phyloP scores from a whole-genome alignment of 2,329 filamentous ascomycete genomes.

The Fusarium sp. region DNA sequence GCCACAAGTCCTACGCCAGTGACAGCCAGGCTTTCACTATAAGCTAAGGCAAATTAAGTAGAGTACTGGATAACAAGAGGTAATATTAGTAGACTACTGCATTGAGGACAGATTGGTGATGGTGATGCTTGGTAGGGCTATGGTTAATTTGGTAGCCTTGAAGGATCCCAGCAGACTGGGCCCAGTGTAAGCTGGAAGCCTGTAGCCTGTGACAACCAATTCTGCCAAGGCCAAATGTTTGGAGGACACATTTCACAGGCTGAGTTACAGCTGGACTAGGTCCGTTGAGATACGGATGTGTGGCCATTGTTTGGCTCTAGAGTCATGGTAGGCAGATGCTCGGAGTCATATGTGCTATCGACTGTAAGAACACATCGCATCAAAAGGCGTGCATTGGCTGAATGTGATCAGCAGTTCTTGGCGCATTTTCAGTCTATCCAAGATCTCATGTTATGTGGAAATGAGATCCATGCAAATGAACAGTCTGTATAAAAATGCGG shows the following conservation, averaged over 20 bases:
- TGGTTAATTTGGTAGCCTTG: not conserved
- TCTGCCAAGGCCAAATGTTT: no score
- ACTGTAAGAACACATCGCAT: not conserved
- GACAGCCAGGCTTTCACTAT: slow-evolving; percentile 3
- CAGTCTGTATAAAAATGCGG: not conserved
- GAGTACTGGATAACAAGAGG: not conserved
- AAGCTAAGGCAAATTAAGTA: not conserved
- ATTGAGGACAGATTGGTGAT: not conserved
- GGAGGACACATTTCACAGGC: no score
- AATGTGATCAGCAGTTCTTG: no score
- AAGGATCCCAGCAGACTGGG: not conserved
- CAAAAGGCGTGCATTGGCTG: not conserved
- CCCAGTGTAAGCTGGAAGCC: not conserved
- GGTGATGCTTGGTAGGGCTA: not conserved
- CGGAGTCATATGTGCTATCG: not conserved
- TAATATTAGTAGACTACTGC: not conserved
- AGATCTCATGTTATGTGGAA: not conserved
- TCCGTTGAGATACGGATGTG: not conserved
- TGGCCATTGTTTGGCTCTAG: not conserved
- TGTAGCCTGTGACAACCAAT: not conserved
- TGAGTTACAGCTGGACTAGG: not conserved
- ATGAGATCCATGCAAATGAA: not conserved
- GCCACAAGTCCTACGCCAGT: slow-evolving; percentile 21
- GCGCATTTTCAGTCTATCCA: not conserved
- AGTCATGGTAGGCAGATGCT: not conserved